Evolutionary conservation across 192 early-diverging fungal species (phyloP), one percentile per base, ranked within the genome.

Genomic region (Backusella psychrophila): DNA sequence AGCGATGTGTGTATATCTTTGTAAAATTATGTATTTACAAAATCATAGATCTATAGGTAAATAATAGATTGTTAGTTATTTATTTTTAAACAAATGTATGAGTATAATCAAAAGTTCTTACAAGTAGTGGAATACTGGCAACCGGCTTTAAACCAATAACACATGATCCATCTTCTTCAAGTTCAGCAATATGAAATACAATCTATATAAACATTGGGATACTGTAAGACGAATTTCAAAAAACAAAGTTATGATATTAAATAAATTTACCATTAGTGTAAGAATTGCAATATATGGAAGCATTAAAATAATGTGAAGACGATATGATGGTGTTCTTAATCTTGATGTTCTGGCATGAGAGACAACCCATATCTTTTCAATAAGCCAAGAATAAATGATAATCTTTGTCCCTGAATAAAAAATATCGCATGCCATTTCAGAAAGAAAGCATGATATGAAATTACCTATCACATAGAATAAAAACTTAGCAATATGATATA

Each of bases 351-450:
- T 71, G 15, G 71, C 63, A 46, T 75, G 66, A 21, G 63, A 72
- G 1, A 83, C 78, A 19, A 80, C 72, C 82, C 82, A 83, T 4
- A 83, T 76, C 52, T 77, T 75, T 36, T 83, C 82, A 66, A 77
- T 71, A 33, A 83, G 72, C 78, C 78, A 87, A 8, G 80, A 69
- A 76, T 87, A 87, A 31, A 84, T 84, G 7, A 78, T 72, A 2
- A 87, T 53, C 41, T 87, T 87, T 34, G 81, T 81, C 2, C 63
- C 42, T 7, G 79, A 76, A 74, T 87, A 87, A 72, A 87, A 82
- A 23, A 83, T 31, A 74, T 83, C 84, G 14, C 85, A 87, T 31
- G 75, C 39, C 38, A 83, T 74, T 42, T 83, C 77, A 0, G 83
- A 81, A 4, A 85, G 21, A 39, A 76, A 69, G 35, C 84, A 85